Evolutionary conservation across 2,329 filamentous ascomycete genomes (phyloP), one percentile per base, ranked within the genome.

Genomic region (Trichothecium roseum): DNA sequence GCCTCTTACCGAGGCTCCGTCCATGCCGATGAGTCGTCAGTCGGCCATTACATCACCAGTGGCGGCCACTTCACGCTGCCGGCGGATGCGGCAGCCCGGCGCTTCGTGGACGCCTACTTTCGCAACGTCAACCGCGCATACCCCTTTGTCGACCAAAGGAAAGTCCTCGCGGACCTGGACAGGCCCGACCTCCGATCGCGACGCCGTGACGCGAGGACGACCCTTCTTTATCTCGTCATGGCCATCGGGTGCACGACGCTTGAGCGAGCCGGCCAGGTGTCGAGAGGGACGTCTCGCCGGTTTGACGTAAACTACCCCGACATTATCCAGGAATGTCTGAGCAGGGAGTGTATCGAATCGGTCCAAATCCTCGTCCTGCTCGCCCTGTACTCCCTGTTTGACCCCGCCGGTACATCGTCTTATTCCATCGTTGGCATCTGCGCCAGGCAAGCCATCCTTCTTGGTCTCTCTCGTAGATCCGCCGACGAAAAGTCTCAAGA

Each of bases 161-260:
- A 55, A 39, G 39, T 38, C 9, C 41, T 54, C 7, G 47, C 45
- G 3, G 44, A 47, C 15, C 41, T 46, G 14, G 41, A 44, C n/a
- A 34, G 14, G 1, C 26, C 28, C n/a, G 32, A 30, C 8, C 20
- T 10, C 2, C 9, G 15, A 9, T 12, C 22, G 45, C 40, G 37
- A 38, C 46, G 6, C 39, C 47, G 5, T 44, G 52, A 54, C 24
- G 39, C 47, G 16, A 52, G 54, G 20, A 53, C 55, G 4, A 64
- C 57, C 4, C 37, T 60, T 4, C 41, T 64, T 3, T 62, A 62
- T 39, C 55, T 66, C 4, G 52, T 66, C 42, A 64, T 66, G 58
- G 62, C 63, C 17, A 64, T 67, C 27, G 63, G 63, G 0, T 62
- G 57, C 35, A 64, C 61, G 0, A 66, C 62, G 0, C 44, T 66